phyloP scores from a whole-genome alignment of 2,329 filamentous ascomycete genomes.

The Xylaria sp. region DNA sequence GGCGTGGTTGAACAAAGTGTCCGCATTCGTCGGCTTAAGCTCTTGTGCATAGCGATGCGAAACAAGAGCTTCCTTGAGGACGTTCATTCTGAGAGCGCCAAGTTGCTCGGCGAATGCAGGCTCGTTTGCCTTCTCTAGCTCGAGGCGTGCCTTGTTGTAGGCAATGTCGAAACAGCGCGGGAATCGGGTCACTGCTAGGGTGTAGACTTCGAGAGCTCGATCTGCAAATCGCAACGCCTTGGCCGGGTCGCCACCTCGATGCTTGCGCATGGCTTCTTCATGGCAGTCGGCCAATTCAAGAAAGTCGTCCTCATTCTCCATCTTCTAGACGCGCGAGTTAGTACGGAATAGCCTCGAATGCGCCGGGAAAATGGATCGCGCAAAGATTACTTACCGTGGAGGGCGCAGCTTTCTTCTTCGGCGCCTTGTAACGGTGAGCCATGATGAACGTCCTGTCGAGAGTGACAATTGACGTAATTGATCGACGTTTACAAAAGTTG shows the following conservation, averaged over 20 bases:
- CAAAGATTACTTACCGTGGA: no score
- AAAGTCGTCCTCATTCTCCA: constrained; percentile 62
- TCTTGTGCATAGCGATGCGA: constrained; percentile 59
- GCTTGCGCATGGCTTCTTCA: constrained; percentile 70
- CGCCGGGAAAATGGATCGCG: background rate
- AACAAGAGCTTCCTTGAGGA: constrained; percentile 54
- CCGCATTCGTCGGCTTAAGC: constrained; percentile 57
- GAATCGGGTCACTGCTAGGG: constrained; percentile 36
- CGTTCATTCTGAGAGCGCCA: constrained; percentile 46
- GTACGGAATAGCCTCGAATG: background rate
- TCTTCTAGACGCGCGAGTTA: constrained; percentile 35
- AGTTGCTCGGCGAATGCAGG: constrained; percentile 55
- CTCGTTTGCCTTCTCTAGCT: constrained; percentile 66
- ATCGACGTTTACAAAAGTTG: no score
- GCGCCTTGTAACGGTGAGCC: no score
- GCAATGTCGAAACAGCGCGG: constrained; percentile 63
- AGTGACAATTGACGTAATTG: no score
- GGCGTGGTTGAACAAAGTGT: constrained; percentile 66
- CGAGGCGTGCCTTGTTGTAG: constrained; percentile 69
- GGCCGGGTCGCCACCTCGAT: constrained; percentile 63
- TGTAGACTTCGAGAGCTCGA: constrained; percentile 60
- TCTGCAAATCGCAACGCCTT: constrained; percentile 55
- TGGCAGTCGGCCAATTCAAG: constrained; percentile 63
- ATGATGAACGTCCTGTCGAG: no score
- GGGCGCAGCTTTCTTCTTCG: background rate